Base-by-base conservation (phyloP, 257 asterid genomes). In the Capsicum chinense region DNA sequence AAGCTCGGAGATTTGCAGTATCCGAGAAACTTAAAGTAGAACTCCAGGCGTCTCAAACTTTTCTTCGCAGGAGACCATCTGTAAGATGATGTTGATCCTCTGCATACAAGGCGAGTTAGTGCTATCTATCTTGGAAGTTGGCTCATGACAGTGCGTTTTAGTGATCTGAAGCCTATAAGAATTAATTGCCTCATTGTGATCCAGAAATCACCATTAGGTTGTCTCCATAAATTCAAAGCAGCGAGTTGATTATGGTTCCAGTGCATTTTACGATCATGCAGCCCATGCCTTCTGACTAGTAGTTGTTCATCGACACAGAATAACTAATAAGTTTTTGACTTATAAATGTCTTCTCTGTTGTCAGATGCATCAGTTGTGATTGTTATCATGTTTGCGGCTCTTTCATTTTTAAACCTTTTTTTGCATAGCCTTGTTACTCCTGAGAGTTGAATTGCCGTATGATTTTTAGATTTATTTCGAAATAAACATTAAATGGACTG, bases 1-100 rank as follows among this genome's bases (percentile, higher is more conserved):
- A 90, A 87, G 86, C 91, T 85, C 90, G 89, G 79, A 97, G 98
- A 62, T 87, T 91, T 66, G 0, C 54, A 60, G 63, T 57, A 54
- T 62, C 94, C 5, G 83, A 84, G 4, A 2, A 7, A 10, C 56
- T 87, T 56, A 35, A 58, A 66, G 17, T 89, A 1, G 2, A 39
- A 6, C 14, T 88, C 82, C 5, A 12, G 67, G 76, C 87, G 56
- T 50, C 84, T 37, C 21, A 81, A 48, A 68, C 87, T 14, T 11
- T 86, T 74, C 64, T 83, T 62, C 56, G 26, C 9, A 50, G 57
- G 84, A 85, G 83, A 70, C 79, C 76, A 26, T 71, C 73, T 74
- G 62, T 63, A 21, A 80, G 85, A 85, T 83, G 56, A 60, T 59
- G 59, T 83, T 56, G 71, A 37, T 83, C 71, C 13, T 44, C 85